Percentiles rank a stretch among this genome's conserved stretches.
phyloP scores from a whole-genome alignment of 768 basidiomycete species.

The Termitomyces sp. region DNA sequence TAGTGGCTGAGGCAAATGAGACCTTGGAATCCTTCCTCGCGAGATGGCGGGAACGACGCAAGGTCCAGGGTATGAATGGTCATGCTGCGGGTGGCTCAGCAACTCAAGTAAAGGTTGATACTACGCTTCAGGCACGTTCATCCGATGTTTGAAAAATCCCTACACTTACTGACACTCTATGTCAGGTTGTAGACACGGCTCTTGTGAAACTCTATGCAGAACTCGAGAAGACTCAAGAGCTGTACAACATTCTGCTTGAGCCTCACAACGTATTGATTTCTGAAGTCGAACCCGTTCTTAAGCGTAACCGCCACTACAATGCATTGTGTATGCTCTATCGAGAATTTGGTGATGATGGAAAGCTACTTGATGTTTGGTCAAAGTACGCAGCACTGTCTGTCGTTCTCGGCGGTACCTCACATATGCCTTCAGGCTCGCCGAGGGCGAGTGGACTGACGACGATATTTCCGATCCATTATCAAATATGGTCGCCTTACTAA shows the following conservation, averaged over 20 bases:
- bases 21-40: conserved; percentile 72
- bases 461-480: conserved; percentile 59
- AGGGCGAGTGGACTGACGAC: conserved; percentile 59
- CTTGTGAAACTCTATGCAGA: conserved; percentile 71
- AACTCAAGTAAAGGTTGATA: conserved; percentile 3
- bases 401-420: not conserved
- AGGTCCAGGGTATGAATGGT: conserved; percentile 25
- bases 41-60: conserved; percentile 49
- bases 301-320: conserved; percentile 47
- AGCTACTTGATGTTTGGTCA: conserved; percentile 63
- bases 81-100: conserved; percentile 5
- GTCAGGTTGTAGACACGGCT: conserved; percentile 75
- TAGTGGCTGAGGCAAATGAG: conserved; percentile 60
- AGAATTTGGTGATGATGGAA: conserved; percentile 49
- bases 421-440: conserved; percentile 45
- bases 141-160: not conserved
- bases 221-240: conserved; percentile 54
- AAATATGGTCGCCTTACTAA: conserved; percentile 54
- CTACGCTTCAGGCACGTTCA: conserved; percentile 12
- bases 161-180: not conserved
- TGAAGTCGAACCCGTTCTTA: conserved; percentile 60
- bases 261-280: conserved; percentile 49
- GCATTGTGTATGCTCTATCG: conserved; percentile 60
- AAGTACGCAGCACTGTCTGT: conserved; percentile 42
- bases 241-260: conserved; percentile 51